A percentile compares a stretch with the other conserved stretches of the same genome.
Conservation (phyloP, 139 green algal species). For the Chlorella sp. region DNA sequence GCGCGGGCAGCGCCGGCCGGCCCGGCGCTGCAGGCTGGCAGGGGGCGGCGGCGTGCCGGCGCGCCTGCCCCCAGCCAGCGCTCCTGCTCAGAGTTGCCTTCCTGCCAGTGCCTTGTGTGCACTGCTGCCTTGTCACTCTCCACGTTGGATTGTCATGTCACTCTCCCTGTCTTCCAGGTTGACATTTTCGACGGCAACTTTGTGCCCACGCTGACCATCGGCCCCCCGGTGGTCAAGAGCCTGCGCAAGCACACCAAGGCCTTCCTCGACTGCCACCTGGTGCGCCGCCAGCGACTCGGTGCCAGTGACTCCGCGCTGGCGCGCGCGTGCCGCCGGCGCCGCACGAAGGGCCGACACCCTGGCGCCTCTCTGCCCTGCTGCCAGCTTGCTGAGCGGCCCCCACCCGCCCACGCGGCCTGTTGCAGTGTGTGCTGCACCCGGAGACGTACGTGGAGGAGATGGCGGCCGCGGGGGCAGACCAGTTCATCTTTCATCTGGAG, state of each 20-base stretch:
- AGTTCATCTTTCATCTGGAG: conserved; percentile 95
- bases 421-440: conserved; percentile 35
- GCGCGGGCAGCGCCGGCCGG: too few species aligned
- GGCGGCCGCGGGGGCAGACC: conserved; percentile 63
- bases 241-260: conserved; percentile 78
- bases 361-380: not conserved
- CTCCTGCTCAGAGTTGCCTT: too few species aligned
- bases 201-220: conserved; percentile 94
- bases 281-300: not conserved
- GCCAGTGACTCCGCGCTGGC: not conserved
- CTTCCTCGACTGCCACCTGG: conserved; percentile 91
- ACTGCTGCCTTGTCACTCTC: too few species aligned
- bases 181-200: conserved; percentile 96
- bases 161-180: not conserved
- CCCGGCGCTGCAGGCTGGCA: too few species aligned
- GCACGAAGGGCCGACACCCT: not conserved
- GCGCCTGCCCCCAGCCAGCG: too few species aligned
- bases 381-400: not conserved
- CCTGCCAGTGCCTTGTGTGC: too few species aligned
- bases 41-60: too few species aligned
- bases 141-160: too few species aligned
- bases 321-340: not conserved
- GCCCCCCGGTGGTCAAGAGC: conserved; percentile 79
- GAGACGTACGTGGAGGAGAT: conserved; percentile 35
- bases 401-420: not conserved